A percentile compares a stretch with the other conserved stretches of the same genome.
Conservation (phyloP, 495 filamentous ascomycete species). For the Aspergillus nanangensis region DNA sequence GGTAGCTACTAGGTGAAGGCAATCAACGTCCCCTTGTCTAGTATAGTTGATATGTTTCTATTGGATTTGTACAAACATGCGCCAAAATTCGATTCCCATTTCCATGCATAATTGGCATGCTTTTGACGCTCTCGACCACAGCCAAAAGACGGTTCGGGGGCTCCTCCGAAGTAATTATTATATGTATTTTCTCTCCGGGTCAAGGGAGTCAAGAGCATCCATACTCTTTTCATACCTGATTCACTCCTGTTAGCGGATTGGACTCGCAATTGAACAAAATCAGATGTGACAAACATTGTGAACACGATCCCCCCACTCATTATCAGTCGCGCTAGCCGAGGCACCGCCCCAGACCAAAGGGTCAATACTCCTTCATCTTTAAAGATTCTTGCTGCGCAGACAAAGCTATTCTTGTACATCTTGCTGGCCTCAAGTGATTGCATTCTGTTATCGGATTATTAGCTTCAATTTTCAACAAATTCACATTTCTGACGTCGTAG, state of each 20-base stretch:
- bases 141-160: no score
- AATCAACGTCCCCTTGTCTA: no score
- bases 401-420: conserved; percentile 84
- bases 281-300: conserved; percentile 62
- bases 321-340: conserved; percentile 76
- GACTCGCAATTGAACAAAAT: not conserved
- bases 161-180: no score
- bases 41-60: not conserved
- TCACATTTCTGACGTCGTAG: not conserved
- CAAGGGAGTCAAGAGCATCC: conserved; percentile 73
- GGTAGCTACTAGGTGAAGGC: not conserved
- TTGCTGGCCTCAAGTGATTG: conserved; percentile 86
- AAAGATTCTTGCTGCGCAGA: conserved; percentile 78
- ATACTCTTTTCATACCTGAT: conserved; percentile 92
- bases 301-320: conserved; percentile 96
- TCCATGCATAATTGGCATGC: no score
- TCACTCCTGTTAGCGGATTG: conserved; percentile 7
- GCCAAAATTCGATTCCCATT: no score
- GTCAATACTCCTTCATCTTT: conserved; percentile 85
- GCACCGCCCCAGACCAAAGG: conserved; percentile 92
- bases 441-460: conserved; percentile 58
- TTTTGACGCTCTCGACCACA: no score
- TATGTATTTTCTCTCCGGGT: conserved; percentile 83
- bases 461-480: not conserved
- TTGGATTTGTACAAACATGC: no score